A percentile compares a stretch with the other conserved stretches of the same genome.
Evolutionary conservation across 169 alveolate species (phyloP).

Genomic region (Theileria equi): DNA sequence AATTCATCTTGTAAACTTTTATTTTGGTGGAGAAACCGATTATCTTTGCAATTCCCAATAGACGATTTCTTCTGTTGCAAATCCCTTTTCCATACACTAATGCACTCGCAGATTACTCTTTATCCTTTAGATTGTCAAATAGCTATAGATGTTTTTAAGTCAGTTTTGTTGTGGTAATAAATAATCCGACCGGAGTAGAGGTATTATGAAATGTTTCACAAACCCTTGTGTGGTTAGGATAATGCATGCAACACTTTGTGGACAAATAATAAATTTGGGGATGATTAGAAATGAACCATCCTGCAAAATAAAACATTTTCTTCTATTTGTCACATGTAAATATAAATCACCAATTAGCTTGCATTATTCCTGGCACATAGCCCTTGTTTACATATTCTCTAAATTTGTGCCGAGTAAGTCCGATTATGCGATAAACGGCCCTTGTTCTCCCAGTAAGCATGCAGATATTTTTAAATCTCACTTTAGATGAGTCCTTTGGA

Average conservation of each 20-base stretch:
- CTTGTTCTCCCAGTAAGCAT: constrained; percentile 73
- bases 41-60: too few species aligned
- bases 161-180: neutral
- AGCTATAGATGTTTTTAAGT: too few species aligned
- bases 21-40: too few species aligned
- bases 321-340: neutral
- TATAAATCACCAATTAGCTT: constrained; percentile 70
- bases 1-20: too few species aligned
- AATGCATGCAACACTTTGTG: neutral
- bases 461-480: constrained; percentile 63
- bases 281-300: neutral
- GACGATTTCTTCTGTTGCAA: too few species aligned
- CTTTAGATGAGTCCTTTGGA: constrained; percentile 70
- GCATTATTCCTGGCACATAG: constrained; percentile 69
- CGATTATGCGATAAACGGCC: constrained; percentile 64
- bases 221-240: neutral
- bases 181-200: neutral
- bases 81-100: too few species aligned
- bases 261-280: neutral
- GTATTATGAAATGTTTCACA: neutral
- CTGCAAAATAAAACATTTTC: neutral
- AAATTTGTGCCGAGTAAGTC: constrained; percentile 70
- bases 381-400: constrained; percentile 65
- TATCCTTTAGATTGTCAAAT: too few species aligned
- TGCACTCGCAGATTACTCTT: too few species aligned